Conservation (phyloP, 129 eudicot genomes). For the Tagetes erecta region DNA sequence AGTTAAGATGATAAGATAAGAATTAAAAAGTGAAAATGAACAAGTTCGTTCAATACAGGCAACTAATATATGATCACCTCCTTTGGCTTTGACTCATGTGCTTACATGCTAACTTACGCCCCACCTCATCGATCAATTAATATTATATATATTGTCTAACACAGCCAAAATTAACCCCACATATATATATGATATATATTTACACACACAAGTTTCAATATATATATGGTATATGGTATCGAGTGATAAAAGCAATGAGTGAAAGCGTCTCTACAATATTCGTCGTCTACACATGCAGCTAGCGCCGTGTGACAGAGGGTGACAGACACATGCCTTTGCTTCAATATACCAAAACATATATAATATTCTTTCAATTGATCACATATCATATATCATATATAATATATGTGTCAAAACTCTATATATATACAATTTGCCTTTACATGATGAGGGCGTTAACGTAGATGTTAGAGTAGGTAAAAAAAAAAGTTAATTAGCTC, state of each 20-base stretch:
- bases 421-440: no score
- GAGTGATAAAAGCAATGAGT: constrained; percentile 19
- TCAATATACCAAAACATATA: neutral
- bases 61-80: no score
- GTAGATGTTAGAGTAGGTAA: no score
- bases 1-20: no score
- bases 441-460: no score
- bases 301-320: constrained; percentile 31
- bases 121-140: constrained; percentile 10
- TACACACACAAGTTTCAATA: constrained; percentile 18
- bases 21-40: no score
- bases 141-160: constrained; percentile 28
- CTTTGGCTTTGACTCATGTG: constrained; percentile 1
- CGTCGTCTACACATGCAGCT: constrained; percentile 30
- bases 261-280: constrained; percentile 8
- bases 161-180: constrained; percentile 37
- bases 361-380: no score
- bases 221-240: neutral
- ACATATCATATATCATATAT: no score
- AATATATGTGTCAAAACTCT: no score
- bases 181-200: neutral
- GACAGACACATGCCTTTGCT: constrained; percentile 28
- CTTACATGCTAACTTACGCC: constrained; percentile 12
- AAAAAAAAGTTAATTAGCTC: no score
- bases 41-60: no score